These are phyloP conservation scores for Aspergillus caelatus DNA, from an alignment of 2,329 filamentous ascomycete genomes.

Conservation along the genomic window DNA sequence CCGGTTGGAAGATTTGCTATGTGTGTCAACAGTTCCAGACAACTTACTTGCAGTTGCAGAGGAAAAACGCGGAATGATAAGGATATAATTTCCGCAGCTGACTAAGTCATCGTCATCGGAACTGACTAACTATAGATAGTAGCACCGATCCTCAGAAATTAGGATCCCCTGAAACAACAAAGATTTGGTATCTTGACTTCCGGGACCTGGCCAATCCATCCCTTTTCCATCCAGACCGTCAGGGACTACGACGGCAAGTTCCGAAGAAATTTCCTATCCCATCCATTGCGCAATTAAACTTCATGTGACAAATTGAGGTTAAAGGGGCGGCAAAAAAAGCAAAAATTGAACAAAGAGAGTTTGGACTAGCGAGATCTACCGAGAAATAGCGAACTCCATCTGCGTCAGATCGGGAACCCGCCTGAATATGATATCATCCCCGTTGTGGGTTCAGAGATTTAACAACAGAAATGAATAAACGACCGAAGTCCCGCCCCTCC, in stretches of 20 bases:
- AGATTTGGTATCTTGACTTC: not conserved
- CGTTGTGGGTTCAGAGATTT: not conserved
- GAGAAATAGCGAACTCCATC: constrained; percentile 3
- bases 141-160: constrained; percentile 3
- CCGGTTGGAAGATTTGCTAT: no score
- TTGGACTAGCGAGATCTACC: constrained; percentile 4
- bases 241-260: constrained; percentile 1
- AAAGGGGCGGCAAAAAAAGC: not conserved
- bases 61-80: not conserved
- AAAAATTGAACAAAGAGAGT: not conserved
- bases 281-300: not conserved
- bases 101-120: not conserved
- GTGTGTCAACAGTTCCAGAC: not conserved
- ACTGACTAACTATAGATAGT: not conserved
- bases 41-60: not conserved
- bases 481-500: not conserved
- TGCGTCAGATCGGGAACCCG: not conserved
- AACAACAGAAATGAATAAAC: not conserved
- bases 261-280: constrained; percentile 3
- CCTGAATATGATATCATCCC: constrained; percentile 1
- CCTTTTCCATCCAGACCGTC: not conserved
- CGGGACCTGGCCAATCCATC: not conserved
- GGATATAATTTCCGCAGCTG: not conserved
- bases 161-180: constrained; percentile 2
- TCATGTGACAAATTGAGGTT: not conserved